A percentile compares a stretch with the other conserved stretches of the same genome.
Evolutionary conservation across 1,284 basidiomycete species (phyloP).

Genomic region (Cutaneotrichosporon cutaneum): DNA sequence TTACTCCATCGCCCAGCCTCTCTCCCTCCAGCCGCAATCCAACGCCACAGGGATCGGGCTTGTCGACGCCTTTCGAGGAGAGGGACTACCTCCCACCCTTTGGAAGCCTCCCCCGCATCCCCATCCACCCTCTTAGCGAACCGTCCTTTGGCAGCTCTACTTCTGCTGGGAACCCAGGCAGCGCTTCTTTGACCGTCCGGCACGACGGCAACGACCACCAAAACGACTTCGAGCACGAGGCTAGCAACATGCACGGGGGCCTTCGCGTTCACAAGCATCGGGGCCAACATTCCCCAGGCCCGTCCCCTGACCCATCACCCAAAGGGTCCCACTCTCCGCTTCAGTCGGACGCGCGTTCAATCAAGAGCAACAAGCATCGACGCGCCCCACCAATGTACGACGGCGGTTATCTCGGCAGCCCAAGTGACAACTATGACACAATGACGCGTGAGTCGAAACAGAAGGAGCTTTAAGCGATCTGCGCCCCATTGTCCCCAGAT

Average conservation of each 20-base stretch:
- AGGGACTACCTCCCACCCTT: background rate
- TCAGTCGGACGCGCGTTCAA: background rate
- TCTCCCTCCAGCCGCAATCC: background rate
- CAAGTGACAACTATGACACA: background rate
- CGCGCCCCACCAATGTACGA: background rate
- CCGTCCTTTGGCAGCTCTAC: background rate
- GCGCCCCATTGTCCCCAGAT: background rate
- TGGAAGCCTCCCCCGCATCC: background rate
- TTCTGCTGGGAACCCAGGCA: background rate
- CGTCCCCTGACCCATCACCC: constrained; percentile 3
- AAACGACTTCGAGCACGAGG: background rate
- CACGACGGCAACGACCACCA: background rate
- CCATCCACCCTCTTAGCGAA: background rate
- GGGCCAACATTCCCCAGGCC: background rate
- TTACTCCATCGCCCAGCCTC: background rate
- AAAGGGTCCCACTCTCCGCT: background rate
- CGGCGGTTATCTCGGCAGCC: background rate
- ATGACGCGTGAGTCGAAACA: background rate
- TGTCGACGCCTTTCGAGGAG: constrained; percentile 2
- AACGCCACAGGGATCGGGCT: constrained; percentile 4
- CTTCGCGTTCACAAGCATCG: background rate
- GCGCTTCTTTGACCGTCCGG: background rate
- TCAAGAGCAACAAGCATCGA: constrained; percentile 1
- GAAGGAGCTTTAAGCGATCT: background rate
- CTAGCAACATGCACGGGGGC: background rate